Evolutionary conservation across 2,329 filamentous ascomycete genomes (phyloP).

Genomic region (Aschersonia sp.): DNA sequence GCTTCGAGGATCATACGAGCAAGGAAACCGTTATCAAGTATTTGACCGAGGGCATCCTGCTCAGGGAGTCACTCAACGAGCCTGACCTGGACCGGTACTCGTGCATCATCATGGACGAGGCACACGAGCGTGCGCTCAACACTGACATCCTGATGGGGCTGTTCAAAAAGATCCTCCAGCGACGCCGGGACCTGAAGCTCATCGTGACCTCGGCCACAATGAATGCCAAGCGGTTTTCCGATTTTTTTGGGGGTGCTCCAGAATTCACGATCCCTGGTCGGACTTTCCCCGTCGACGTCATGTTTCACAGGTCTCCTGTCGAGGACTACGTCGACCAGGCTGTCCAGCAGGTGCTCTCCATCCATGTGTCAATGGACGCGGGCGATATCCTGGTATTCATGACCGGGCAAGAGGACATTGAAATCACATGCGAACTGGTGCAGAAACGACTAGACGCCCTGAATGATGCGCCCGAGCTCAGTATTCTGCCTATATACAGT

Average conservation of each 20-base stretch:
- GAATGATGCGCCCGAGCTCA: constrained; percentile 88
- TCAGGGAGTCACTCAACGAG: constrained; percentile 86
- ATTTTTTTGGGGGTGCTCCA: constrained; percentile 90
- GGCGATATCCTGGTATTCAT: constrained; percentile 98
- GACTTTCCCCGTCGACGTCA: constrained; percentile 93
- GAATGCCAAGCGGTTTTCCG: constrained; percentile 92
- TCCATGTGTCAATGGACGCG: constrained; percentile 84
- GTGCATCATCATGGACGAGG: constrained; percentile 99
- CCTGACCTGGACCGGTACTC: constrained; percentile 90
- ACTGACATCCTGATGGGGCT: constrained; percentile 95
- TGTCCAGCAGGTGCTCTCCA: constrained; percentile 87
- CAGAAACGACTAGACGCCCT: constrained; percentile 76
- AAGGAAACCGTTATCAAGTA: constrained; percentile 95
- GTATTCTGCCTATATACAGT: constrained; percentile 94
- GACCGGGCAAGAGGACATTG: constrained; percentile 98
- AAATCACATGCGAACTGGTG: constrained; percentile 86
- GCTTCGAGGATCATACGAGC: constrained; percentile 96
- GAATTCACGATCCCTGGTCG: constrained; percentile 93
- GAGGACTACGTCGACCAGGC: constrained; percentile 97
- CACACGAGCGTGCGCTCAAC: constrained; percentile 89
- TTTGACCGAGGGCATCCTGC: constrained; percentile 93
- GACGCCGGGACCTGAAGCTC: constrained; percentile 80
- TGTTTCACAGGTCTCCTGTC: constrained; percentile 87
- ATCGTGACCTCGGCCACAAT: constrained; percentile 98
- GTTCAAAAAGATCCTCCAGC: constrained; percentile 89